A percentile compares a stretch with the other conserved stretches of the same genome.
Evolutionary conservation across 768 basidiomycete species (phyloP).

Genomic region (Lentinula raphanica): DNA sequence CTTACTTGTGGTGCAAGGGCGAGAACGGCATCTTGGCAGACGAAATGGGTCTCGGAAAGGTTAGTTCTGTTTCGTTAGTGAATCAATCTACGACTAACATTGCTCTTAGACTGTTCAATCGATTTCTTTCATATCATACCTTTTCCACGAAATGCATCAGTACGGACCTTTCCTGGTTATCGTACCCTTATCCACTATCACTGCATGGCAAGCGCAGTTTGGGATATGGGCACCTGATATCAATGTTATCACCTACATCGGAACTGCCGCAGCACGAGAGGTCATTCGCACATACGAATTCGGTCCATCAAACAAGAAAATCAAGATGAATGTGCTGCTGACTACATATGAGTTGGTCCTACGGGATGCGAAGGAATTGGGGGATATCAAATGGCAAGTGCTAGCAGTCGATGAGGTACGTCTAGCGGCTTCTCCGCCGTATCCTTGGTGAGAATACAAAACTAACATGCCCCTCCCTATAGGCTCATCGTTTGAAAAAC

Average conservation of each 20-base stretch:
- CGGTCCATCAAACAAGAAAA: slow-evolving; percentile 77
- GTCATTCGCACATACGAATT: slow-evolving; percentile 93
- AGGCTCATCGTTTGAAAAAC: slow-evolving; percentile 98
- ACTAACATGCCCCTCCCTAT: background rate
- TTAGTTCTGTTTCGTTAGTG: slow-evolving; percentile 20
- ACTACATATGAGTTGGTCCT: slow-evolving; percentile 97
- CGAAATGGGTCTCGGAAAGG: slow-evolving; percentile 99
- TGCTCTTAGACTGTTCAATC: slow-evolving; percentile 82
- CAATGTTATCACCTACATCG: slow-evolving; percentile 96
- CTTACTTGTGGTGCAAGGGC: slow-evolving; percentile 90
- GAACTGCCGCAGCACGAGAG: slow-evolving; percentile 79
- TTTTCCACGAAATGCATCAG: slow-evolving; percentile 88
- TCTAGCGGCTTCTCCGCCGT: slow-evolving; percentile 1
- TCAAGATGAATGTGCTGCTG: slow-evolving; percentile 95
- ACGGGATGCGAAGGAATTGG: slow-evolving; percentile 83
- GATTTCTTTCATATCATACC: slow-evolving; percentile 89
- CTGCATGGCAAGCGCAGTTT: slow-evolving; percentile 97
- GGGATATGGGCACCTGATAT: slow-evolving; percentile 92
- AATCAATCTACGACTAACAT: slow-evolving; percentile 7
- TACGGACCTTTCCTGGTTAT: slow-evolving; percentile 98
- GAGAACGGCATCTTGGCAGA: slow-evolving; percentile 98
- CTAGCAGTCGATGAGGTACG: slow-evolving; percentile 92
- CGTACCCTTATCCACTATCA: slow-evolving; percentile 95
- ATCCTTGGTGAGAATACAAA: background rate
- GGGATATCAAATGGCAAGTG: slow-evolving; percentile 95